Base-by-base conservation (phyloP, 768 basidiomycete species). In the Naganishia onofrii region DNA sequence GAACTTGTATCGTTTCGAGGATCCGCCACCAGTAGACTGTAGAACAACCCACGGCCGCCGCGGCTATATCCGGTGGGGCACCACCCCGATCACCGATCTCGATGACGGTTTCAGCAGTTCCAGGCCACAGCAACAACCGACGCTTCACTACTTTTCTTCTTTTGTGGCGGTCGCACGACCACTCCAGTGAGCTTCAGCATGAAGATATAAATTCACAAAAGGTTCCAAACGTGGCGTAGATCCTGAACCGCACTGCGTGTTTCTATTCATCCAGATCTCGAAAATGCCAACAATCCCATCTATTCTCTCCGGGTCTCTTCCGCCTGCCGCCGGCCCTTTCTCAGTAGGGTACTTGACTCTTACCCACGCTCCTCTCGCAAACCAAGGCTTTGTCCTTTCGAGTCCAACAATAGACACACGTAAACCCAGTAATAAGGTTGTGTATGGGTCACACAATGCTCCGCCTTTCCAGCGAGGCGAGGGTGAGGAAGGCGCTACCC, bases 291-390 rank as follows among this genome's bases (percentile, higher is more conserved):
- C 31, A 42, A 70, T 70, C 15, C 69, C 69, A 7, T 48, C 58
- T 0, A 55, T 70, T 15, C 17, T 70, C 34, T 63, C 69, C 3
- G 69, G 69, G 15, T 28, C 48, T 15, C 52, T 70, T 12, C 69
- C 69, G 29, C 38, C 46, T 0, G 38, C 52, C 3, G n/a, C 32
- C 17, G 69, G 69, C 13, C 63, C 69, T 15, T 60, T 55, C 29
- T 21, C 58, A n/a, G 69, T 70, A 28, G 69, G 69, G 4, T 70
- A 70, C 69, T 58, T 26, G 38, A 55, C 63, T 26, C 53, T 70
- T 21, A 38, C 44, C 2, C 63, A 64, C 31, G 32, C 69, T 17
- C 69, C 69, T 10, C 42, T 38, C 21, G n/a, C 29, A 26, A n/a
- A 15, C 51, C 51, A 64, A 70, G 60, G 58, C 52, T 46, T 60